Base-by-base conservation (phyloP, 345 rosid genomes). In the Laguncularia racemosa region DNA sequence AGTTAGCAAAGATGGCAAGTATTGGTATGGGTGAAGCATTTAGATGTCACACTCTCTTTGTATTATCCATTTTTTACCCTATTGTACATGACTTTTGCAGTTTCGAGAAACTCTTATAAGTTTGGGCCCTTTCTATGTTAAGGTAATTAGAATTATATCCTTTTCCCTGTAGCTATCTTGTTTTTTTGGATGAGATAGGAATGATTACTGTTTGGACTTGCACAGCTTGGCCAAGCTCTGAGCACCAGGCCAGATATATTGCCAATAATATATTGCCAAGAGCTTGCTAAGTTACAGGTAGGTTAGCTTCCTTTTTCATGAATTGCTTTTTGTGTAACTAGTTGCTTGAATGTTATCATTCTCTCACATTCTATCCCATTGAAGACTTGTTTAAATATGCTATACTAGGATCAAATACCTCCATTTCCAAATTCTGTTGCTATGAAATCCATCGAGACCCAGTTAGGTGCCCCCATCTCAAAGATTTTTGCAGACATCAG, bases 221-320 rank as follows among this genome's bases (percentile, higher is more conserved):
- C 60, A 58, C 95, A 89, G 99, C 93, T 93, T 14, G 97, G 97
- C 49, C 99, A 93, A 84, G 97, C 95, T 56, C 79, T 89, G 66
- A 89, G 97, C 83, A 93, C 96, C 14, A 89, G 97, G 71, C 83
- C 95, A 53, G 96, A 93, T 73, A 78, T 93, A 76, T 76, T 93
- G 72, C 88, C 99, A 12, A 60, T 80, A 46, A 69, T 89, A 23
- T 93, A 89, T 59, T 89, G 95, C 69, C 89, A 84, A 67, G 99
- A 93, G 79, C 99, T 93, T 75, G 81, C 88, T 19, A 87, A 93
- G 69, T 79, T 93, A 73, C 99, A 93, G 92, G 97, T 87, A 38
- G 13, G 20, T 11, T n/a, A n/a, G n/a, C n/a, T n/a, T 21, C 17
- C 23, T 45, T 33, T 60, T 65, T 48, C 16, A 53, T 57, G 16